phyloP scores from a whole-genome alignment of 306 rosid species.

The Dalbergia cochinchinensis region DNA sequence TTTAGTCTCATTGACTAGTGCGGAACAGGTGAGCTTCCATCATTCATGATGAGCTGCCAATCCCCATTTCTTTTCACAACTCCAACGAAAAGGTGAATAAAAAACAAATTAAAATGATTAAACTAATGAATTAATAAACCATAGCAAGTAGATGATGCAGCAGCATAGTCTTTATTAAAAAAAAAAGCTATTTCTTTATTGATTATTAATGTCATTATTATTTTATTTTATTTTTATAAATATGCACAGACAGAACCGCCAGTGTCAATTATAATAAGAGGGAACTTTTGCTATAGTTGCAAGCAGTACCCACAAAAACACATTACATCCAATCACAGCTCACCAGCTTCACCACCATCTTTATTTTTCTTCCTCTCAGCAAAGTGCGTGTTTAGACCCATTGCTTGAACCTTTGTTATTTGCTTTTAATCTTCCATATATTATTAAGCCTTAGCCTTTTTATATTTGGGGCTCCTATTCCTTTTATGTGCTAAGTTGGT shows the following conservation, averaged over 20 bases:
- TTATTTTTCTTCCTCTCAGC: slow-evolving; percentile 34
- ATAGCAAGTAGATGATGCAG: neutral
- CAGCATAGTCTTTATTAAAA: neutral
- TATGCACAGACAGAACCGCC: slow-evolving; percentile 34
- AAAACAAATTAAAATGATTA: neutral
- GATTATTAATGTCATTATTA: neutral
- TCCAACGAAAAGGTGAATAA: slow-evolving; percentile 34
- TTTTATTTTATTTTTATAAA: slow-evolving; percentile 8
- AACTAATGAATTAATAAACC: slow-evolving; percentile 22
- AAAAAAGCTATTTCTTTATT: neutral
- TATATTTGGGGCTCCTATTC: slow-evolving; percentile 42
- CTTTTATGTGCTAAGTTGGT: slow-evolving; percentile 31
- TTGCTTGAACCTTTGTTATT: slow-evolving; percentile 50
- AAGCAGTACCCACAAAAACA: slow-evolving; percentile 58
- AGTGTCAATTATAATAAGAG: slow-evolving; percentile 49
- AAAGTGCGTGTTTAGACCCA: slow-evolving; percentile 52
- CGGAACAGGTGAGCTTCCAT: slow-evolving; percentile 61
- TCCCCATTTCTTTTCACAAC: slow-evolving; percentile 47
- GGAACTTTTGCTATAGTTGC: slow-evolving; percentile 54
- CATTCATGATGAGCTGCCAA: slow-evolving; percentile 61
- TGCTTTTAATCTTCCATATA: slow-evolving; percentile 44
- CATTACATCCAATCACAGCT: slow-evolving; percentile 69
- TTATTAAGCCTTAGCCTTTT: slow-evolving; percentile 27
- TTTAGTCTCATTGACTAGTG: slow-evolving; percentile 46
- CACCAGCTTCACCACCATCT: slow-evolving; percentile 57